Conservation (phyloP, 805 yeast genomes). For the Saccharomycopsis javanensis region DNA sequence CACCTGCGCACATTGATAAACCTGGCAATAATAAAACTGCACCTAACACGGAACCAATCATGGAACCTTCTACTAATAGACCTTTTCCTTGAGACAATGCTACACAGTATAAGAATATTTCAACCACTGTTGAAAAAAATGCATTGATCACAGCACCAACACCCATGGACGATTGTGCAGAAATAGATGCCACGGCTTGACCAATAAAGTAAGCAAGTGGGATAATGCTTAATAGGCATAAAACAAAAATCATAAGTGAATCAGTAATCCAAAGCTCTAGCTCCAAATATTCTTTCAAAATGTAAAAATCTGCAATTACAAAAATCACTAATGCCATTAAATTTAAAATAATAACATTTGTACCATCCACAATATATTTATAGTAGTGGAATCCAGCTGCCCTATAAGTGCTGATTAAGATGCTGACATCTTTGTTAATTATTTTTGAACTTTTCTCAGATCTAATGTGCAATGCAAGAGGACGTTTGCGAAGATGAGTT, state of each 20-base stretch:
- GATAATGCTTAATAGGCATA: constrained; percentile 75
- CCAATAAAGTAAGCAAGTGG: constrained; percentile 97
- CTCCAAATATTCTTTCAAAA: constrained; percentile 41
- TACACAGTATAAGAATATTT: constrained; percentile 78
- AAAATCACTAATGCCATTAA: constrained; percentile 69
- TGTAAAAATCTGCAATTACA: constrained; percentile 69
- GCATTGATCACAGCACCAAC: constrained; percentile 98
- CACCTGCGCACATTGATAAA: constrained; percentile 96
- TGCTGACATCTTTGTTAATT: constrained; percentile 36
- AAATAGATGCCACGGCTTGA: constrained; percentile 97
- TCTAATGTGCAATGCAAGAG: constrained; percentile 75
- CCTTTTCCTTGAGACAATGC: constrained; percentile 83
- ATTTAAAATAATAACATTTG: constrained; percentile 86
- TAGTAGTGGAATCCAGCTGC: constrained; percentile 89
- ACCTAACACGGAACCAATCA: constrained; percentile 88
- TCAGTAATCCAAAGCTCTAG: constrained; percentile 40
- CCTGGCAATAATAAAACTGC: constrained; percentile 92
- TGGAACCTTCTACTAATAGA: constrained; percentile 85
- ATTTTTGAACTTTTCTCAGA: constrained; percentile 34
- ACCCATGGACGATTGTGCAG: constrained; percentile 98
- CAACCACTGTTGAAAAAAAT: constrained; percentile 92
- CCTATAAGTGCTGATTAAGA: constrained; percentile 82
- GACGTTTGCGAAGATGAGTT: constrained; percentile 79
- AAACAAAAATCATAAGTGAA: constrained; percentile 56
- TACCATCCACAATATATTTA: constrained; percentile 93